A percentile compares a stretch with the other conserved stretches of the same genome.
phyloP scores from a whole-genome alignment of 768 basidiomycete species.

The Calvatia gigantea region DNA sequence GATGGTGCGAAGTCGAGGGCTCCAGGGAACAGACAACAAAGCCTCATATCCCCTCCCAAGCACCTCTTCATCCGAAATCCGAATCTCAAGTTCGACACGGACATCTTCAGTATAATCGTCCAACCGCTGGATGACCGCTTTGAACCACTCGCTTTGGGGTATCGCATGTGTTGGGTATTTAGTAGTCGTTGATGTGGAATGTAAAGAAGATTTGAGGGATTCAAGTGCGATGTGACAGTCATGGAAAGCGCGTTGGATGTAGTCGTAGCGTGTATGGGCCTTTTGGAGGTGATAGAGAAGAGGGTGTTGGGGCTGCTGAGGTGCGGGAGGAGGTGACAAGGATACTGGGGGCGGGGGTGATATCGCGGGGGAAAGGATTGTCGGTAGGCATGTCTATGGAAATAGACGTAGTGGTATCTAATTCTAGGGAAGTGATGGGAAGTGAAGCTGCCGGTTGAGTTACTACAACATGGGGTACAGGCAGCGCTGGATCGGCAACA shows the following conservation, averaged over 20 bases:
- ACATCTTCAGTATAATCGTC: constrained; percentile 76
- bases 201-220: constrained; percentile 42
- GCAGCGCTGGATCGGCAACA: too few relatives aligned
- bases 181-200: constrained; percentile 15
- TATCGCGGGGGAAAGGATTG: background rate
- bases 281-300: constrained; percentile 44
- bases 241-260: constrained; percentile 58
- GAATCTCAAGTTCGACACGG: constrained; percentile 81
- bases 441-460: too few relatives aligned
- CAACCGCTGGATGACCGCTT: constrained; percentile 55
- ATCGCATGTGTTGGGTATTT: constrained; percentile 15
- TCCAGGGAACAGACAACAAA: constrained; percentile 57
- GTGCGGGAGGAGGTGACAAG: background rate
- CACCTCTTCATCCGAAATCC: constrained; percentile 67
- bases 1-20: constrained; percentile 21
- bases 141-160: constrained; percentile 36
- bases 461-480: too few relatives aligned
- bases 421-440: too few relatives aligned
- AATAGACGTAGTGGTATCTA: too few relatives aligned
- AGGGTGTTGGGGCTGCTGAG: constrained; percentile 21
- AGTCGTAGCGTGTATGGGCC: constrained; percentile 54
- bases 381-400: too few relatives aligned
- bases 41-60: constrained; percentile 65
- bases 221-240: constrained; percentile 69
- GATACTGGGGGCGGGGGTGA: background rate